Evolutionary conservation across 257 asterid species (phyloP), one percentile per base, ranked within the genome.

Genomic region (Solanum appendiculatum): DNA sequence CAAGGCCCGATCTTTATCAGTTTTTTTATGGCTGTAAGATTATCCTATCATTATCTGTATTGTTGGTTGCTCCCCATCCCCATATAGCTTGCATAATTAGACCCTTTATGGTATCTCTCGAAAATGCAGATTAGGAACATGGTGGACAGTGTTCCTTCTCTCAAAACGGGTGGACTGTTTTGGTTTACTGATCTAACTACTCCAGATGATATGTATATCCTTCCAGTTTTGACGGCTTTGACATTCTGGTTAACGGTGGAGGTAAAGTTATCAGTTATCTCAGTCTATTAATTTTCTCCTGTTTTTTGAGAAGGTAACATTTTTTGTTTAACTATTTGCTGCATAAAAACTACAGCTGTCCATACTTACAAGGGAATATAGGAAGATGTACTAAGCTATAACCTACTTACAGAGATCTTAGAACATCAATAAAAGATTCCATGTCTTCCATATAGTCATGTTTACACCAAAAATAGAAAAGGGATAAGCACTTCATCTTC

Each of bases 161-260:
- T 96, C 91, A 94, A 94, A 90, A 91, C 93, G n/a, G 99, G 99
- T 20, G 99, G 99, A 75, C 88, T 91, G 87, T 90, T 90, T 80
- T 97, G 99, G 99, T 97, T 97, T 89, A 91, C 94, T 27, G 99
- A 96, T 93, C 93, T 97, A 93, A 91, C 97, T 10, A 94, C 98
- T 87, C 97, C 99, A 14, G 99, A 97, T 92, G 85, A 85, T 92
- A 86, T 96, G 95, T 93, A 89, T 51, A 87, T 96, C 83, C 89
- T 97, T 39, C 99, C 99, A 34, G 91, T 95, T 92, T 89, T 97
- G 93, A 92, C 98, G 2, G 99, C 97, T 86, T 89, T 97, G 88
- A 93, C 99, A 84, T 97, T 96, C 92, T 96, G 94, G 99, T 90
- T 95, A 63, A 95, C 96, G 9, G 98, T 96, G 90, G 99, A 96